phyloP scores from a whole-genome alignment of 257 asterid genomes.

The Galeopsis tetrahit region DNA sequence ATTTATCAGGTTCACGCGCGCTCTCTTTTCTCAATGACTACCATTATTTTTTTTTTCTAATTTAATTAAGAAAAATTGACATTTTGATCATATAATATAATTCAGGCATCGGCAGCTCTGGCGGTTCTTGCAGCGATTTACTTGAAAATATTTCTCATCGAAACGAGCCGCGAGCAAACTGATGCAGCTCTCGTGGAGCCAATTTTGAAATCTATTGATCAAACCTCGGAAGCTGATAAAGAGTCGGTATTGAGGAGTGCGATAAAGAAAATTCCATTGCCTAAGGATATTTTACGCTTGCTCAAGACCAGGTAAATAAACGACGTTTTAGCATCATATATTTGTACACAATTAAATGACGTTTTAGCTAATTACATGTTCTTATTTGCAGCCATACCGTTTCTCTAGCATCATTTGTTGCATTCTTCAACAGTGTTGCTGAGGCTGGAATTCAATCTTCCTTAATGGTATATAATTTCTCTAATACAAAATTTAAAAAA shows the following conservation, averaged over 20 bases:
- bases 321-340: too few species aligned
- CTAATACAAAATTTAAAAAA: background rate
- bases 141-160: slow-evolving; percentile 58
- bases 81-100: background rate
- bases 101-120: slow-evolving; percentile 51
- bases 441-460: slow-evolving; percentile 63
- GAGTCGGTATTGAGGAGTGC: slow-evolving; percentile 2
- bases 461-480: slow-evolving; percentile 44
- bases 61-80: background rate
- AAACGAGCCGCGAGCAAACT: slow-evolving; percentile 9
- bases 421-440: slow-evolving; percentile 67
- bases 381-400: slow-evolving; percentile 51
- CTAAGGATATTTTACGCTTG: slow-evolving; percentile 49
- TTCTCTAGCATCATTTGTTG: slow-evolving; percentile 53
- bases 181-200: slow-evolving; percentile 35
- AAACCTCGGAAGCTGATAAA: background rate
- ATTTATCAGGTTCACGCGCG: slow-evolving; percentile 46
- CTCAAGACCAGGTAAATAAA: slow-evolving; percentile 47
- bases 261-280: slow-evolving; percentile 21
- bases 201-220: slow-evolving; percentile 31
- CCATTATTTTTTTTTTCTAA: background rate
- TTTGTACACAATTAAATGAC: too few species aligned
- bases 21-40: too few species aligned
- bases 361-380: background rate
- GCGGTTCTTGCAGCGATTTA: slow-evolving; percentile 52